Conservation (phyloP, 768 basidiomycete genomes). For the Agaricus sinodeliciosus region DNA sequence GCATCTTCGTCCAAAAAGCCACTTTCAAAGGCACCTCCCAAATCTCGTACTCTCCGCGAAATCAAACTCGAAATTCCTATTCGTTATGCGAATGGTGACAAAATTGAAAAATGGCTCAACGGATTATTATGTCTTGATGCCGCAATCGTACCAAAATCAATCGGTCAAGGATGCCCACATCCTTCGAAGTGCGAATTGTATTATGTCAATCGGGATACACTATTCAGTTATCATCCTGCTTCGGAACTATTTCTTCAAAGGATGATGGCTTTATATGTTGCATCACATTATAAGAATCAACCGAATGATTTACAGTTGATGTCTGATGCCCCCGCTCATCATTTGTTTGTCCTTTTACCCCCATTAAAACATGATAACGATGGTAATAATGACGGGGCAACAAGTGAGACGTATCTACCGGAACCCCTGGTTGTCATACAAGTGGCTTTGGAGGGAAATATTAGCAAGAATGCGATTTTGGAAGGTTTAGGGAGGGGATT, state of each 20-base stretch:
- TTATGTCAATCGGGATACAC: constrained; percentile 91
- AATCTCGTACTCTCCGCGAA: constrained; percentile 78
- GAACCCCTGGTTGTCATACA: constrained; percentile 95
- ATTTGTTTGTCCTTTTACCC: constrained; percentile 91
- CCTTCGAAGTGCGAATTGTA: constrained; percentile 92
- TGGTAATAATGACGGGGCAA: not conserved
- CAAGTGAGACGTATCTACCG: constrained; percentile 69
- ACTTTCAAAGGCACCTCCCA: constrained; percentile 46
- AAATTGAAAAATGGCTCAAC: constrained; percentile 94
- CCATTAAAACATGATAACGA: constrained; percentile 72
- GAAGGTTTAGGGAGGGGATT: constrained; percentile 80
- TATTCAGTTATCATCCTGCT: constrained; percentile 96
- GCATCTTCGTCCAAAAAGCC: constrained; percentile 47
- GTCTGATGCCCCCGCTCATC: constrained; percentile 94
- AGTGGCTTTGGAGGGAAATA: constrained; percentile 92
- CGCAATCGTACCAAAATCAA: constrained; percentile 41
- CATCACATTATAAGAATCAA: constrained; percentile 98
- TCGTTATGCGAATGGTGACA: constrained; percentile 81
- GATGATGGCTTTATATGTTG: constrained; percentile 97
- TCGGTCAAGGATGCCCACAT: constrained; percentile 78
- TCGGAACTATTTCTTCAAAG: constrained; percentile 97
- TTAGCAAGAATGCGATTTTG: constrained; percentile 78
- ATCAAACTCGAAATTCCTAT: constrained; percentile 95
- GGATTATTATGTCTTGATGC: constrained; percentile 86
- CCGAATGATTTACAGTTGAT: constrained; percentile 98